Base-by-base conservation (phyloP, 257 asterid species). In the Nicotiana attenuata region DNA sequence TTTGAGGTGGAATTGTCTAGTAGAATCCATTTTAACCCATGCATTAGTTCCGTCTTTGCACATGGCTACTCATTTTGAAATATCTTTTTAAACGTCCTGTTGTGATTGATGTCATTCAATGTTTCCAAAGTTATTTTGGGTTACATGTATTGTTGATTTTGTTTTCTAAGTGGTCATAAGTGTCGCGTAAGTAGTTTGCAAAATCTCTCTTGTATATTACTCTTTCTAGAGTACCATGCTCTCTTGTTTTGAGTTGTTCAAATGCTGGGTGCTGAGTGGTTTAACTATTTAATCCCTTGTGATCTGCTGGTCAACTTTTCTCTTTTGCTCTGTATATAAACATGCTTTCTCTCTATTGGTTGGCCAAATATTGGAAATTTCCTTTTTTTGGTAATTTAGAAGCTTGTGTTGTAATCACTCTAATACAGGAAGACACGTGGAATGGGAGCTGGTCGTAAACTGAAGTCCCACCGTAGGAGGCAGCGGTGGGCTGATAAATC, bases 401-500 rank as follows among this genome's bases (percentile, higher is more conserved):
- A 68, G 13, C n/a, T 38, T 38, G 14, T n/a, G 3, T 69, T 38
- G 1, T 68, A 68, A 29, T 10, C 22, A 6, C n/a, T 69, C 15
- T 35, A 78, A 56, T 33, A 16, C 71, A 78, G 81, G 81, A 78
- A 78, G 33, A 78, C 81, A 33, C 81, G 71, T 33, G 71, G 69
- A 78, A 78, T 78, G 71, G 81, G 71, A 78, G 71, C 71, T 78
- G 81, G 38, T 78, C 71, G 81, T 61, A 59, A 78, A 33, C 20
- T 78, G 10, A 78, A 78, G 81, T 78, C 81, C 81, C 81, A 78
- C 71, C 57, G 71, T 13, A 26, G 81, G 20, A 78, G 81, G 38
- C 81, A 78, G 33, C 67, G 81, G 55, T 78, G 81, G 71, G 81
- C 71, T 20, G 81, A 78, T 9, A 78, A 78, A 31, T 59, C 81